phyloP scores from a whole-genome alignment of 495 filamentous ascomycete species.

The Hypoxylon perforatum region DNA sequence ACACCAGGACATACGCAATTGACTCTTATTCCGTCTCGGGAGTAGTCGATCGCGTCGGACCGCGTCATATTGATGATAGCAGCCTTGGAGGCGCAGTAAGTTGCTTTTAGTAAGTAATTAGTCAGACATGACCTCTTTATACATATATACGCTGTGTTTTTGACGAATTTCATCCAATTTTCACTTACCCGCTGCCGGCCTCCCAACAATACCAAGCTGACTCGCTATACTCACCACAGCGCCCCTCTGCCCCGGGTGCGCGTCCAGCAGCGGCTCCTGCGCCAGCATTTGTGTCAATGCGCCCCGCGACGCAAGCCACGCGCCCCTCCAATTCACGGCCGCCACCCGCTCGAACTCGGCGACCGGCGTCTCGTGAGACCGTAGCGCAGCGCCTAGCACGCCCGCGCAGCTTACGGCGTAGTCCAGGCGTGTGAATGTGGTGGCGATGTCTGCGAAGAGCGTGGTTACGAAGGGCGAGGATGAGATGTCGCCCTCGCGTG shows the following conservation, averaged over 20 bases:
- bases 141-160: no score
- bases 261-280: slow-evolving; percentile 59
- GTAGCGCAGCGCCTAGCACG: slow-evolving; percentile 15
- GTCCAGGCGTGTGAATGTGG: slow-evolving; percentile 59
- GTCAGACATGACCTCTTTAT: neutral
- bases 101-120: slow-evolving; percentile 19
- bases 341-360: slow-evolving; percentile 62
- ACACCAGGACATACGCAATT: slow-evolving; percentile 67
- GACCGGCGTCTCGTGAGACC: slow-evolving; percentile 32
- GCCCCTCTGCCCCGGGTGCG: slow-evolving; percentile 56
- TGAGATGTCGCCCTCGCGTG: slow-evolving; percentile 53
- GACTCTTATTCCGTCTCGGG: slow-evolving; percentile 58
- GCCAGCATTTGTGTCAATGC: slow-evolving; percentile 59
- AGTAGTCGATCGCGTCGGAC: slow-evolving; percentile 64
- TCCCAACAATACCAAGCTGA: slow-evolving; percentile 63
- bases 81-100: slow-evolving; percentile 49
- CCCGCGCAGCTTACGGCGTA: slow-evolving; percentile 66
- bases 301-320: slow-evolving; percentile 62
- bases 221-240: slow-evolving; percentile 66
- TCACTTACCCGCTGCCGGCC: slow-evolving; percentile 59
- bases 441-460: slow-evolving; percentile 48
- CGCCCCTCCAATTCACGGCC: slow-evolving; percentile 63
- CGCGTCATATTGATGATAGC: slow-evolving; percentile 50
- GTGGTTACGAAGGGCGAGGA: slow-evolving; percentile 56
- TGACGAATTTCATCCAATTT: neutral